phyloP scores from a whole-genome alignment of 2,329 filamentous ascomycete species.

The Aureobasidium sp. region DNA sequence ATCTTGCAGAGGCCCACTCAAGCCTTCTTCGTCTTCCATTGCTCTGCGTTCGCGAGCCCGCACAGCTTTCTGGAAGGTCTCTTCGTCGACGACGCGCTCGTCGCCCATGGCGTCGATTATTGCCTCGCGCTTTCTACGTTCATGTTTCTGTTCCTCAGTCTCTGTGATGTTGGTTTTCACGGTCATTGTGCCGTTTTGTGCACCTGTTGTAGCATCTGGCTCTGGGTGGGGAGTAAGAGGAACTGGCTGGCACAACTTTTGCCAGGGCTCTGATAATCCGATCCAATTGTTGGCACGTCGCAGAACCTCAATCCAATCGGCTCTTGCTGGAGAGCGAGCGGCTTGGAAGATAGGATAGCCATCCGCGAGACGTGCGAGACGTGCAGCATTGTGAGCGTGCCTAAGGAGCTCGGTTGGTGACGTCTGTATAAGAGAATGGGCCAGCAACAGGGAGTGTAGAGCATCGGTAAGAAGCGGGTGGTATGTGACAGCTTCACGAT shows the following conservation, averaged over 20 bases:
- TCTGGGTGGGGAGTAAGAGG: conserved; percentile 31
- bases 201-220: conserved; percentile 12
- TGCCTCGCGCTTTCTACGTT: conserved; percentile 54
- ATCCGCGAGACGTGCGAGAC: conserved; percentile 63
- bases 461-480: conserved; percentile 73
- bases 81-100: conserved; percentile 59
- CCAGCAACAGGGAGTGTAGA: conserved; percentile 67
- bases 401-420: conserved; percentile 67
- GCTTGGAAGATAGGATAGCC: conserved; percentile 74
- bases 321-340: conserved; percentile 59
- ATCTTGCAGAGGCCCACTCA: conserved; percentile 27
- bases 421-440: conserved; percentile 71
- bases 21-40: conserved; percentile 46
- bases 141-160: conserved; percentile 47
- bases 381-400: conserved; percentile 73
- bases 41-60: conserved; percentile 49
- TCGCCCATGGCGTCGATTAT: conserved; percentile 60
- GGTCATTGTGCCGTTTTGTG: conserved; percentile 12
- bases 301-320: conserved; percentile 73
- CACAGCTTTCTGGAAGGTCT: conserved; percentile 55
- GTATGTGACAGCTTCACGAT: conserved; percentile 62
- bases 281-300: conserved; percentile 62
- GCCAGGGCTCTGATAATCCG: conserved; percentile 56
- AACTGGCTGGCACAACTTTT: conserved; percentile 53
- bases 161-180: conserved; percentile 21